Evolutionary conservation across 129 eudicot genomes (phyloP).

Genomic region (Rutidosis leptorrhynchoides): DNA sequence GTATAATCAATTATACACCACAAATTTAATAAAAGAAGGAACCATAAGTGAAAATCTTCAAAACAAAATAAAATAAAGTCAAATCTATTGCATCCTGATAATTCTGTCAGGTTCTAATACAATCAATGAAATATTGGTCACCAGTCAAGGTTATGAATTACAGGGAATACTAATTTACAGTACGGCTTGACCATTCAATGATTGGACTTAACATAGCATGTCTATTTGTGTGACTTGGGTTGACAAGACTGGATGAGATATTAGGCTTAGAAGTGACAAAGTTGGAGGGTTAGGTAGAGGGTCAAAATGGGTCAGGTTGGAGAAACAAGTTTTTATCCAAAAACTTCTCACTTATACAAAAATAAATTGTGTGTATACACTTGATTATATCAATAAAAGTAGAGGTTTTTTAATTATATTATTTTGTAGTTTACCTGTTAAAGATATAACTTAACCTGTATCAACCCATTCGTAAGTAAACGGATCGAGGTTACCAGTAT

Average conservation of each 20-base stretch:
- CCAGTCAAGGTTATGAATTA: not conserved
- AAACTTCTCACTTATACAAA: not conserved
- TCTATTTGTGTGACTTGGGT: not conserved
- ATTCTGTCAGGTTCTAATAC: not conserved
- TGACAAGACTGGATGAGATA: not conserved
- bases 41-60: conserved; percentile 4
- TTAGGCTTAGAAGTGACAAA: not conserved
- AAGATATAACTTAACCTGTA: not conserved
- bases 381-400: too few species aligned
- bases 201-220: not conserved
- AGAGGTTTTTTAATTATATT: too few species aligned
- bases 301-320: not conserved
- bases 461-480: not conserved
- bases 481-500: not conserved
- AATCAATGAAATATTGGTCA: not conserved
- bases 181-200: conserved; percentile 1
- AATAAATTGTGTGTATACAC: not conserved
- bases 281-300: not conserved
- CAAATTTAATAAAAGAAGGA: conserved; percentile 20
- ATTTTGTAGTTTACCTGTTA: not conserved
- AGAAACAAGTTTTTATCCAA: not conserved
- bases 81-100: not conserved
- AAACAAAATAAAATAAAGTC: not conserved
- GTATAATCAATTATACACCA: conserved; percentile 28
- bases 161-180: not conserved